Evolutionary conservation across 495 filamentous ascomycete species (phyloP).

Genomic region (Trichodelitschia bisporula): DNA sequence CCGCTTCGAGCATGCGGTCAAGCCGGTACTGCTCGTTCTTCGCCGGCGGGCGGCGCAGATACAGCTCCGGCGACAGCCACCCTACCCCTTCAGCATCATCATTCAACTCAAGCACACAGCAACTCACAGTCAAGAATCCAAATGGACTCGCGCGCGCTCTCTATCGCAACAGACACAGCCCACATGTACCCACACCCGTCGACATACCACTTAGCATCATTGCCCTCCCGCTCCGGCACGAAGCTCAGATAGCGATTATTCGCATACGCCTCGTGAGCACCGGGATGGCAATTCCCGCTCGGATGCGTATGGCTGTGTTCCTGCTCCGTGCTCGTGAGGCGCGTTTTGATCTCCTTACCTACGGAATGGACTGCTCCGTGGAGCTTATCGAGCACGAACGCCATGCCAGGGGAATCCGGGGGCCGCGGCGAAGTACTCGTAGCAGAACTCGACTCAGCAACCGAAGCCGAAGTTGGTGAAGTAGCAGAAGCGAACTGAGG

Average conservation of each 20-base stretch:
- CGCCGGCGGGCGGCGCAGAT: conserved; percentile 64
- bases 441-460: too few relatives aligned
- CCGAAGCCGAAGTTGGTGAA: too few relatives aligned
- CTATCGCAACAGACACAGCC: conserved; percentile 64
- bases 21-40: conserved; percentile 67
- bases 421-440: too few relatives aligned
- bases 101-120: background rate
- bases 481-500: too few relatives aligned
- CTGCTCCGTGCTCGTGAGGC: conserved; percentile 13
- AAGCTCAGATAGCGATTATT: conserved; percentile 63
- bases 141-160: conserved; percentile 60
- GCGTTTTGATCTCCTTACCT: conserved; percentile 24
- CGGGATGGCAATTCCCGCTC: conserved; percentile 22
- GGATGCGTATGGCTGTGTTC: conserved; percentile 21
- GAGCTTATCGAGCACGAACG: conserved; percentile 29
- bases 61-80: conserved; percentile 82
- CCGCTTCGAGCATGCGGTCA: conserved; percentile 69
- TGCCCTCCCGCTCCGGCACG: conserved; percentile 37
- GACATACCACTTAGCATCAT: conserved; percentile 73
- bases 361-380: conserved; percentile 26
- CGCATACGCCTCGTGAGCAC: conserved; percentile 16
- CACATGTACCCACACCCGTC: conserved; percentile 84
- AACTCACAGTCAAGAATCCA: conserved; percentile 71
- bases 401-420: too few relatives aligned
- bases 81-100: conserved; percentile 14